Conservation (phyloP, 78 protist genomes). For the Mantamonas sphyraenae region DNA sequence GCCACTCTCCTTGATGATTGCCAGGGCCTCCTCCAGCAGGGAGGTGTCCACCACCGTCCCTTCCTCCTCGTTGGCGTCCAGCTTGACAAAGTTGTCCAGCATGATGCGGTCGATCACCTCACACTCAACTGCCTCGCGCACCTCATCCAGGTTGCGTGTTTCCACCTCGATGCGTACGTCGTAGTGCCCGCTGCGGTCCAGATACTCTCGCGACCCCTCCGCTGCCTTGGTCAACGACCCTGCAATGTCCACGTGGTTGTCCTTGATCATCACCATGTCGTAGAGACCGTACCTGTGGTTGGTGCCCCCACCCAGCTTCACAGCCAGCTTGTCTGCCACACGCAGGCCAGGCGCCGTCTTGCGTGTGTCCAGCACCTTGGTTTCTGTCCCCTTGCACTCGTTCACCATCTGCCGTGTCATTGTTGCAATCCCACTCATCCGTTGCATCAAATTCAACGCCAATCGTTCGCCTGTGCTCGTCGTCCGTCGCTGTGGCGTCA, state of each 20-base stretch:
- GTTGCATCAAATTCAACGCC: no score
- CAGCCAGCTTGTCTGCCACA: neutral
- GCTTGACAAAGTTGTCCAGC: neutral
- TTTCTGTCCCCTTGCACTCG: no score
- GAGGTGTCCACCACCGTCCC: neutral
- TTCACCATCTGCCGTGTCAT: no score
- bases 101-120: neutral
- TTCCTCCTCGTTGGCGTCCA: neutral
- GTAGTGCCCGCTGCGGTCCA: neutral
- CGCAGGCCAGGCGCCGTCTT: conserved; percentile 2
- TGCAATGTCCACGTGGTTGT: no score
- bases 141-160: neutral
- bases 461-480: no score
- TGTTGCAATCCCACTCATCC: no score
- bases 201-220: no score
- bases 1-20: neutral
- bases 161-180: neutral
- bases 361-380: no score
- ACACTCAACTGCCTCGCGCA: neutral
- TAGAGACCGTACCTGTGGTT: neutral
- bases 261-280: neutral
- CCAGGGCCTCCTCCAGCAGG: neutral
- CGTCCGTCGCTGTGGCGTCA: no score
- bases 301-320: neutral
- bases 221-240: no score